These are phyloP conservation scores for Globisporangium yorkense DNA, from an alignment of 352 stramenopile species.

Conservation along the genomic window DNA sequence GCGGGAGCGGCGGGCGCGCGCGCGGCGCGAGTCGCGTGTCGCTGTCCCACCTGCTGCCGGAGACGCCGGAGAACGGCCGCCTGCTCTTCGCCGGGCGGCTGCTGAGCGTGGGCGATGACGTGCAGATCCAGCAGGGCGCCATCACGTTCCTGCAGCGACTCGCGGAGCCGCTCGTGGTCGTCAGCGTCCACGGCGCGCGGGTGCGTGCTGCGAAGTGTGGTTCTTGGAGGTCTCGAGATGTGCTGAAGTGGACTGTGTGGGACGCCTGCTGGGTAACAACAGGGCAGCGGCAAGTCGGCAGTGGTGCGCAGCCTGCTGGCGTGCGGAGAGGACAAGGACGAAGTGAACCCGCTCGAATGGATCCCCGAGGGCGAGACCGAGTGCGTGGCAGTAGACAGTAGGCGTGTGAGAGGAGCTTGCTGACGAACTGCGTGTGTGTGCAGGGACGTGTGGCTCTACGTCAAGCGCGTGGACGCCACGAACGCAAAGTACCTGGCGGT, in stretches of 20 bases:
- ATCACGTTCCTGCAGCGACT: constrained; percentile 72
- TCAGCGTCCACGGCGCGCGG: constrained; percentile 60
- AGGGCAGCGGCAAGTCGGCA: constrained; percentile 50
- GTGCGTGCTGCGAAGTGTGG: constrained; percentile 3
- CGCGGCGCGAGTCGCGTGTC: constrained; percentile 5
- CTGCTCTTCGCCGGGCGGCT: constrained; percentile 64
- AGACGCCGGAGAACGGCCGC: constrained; percentile 16
- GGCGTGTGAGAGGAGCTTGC: background rate
- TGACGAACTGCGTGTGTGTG: background rate
- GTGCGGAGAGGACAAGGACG: constrained; percentile 11
- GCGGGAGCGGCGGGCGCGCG: background rate
- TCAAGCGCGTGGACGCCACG: constrained; percentile 54
- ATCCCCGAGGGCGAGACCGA: constrained; percentile 19
- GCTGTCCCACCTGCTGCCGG: background rate
- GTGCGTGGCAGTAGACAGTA: constrained; percentile 2
- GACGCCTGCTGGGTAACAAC: too few species aligned
- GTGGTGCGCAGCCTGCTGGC: constrained; percentile 36
- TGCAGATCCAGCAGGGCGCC: constrained; percentile 68
- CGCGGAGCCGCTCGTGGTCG: constrained; percentile 53
- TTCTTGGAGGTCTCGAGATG: background rate
- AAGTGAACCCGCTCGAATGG: constrained; percentile 14
- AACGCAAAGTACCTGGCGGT: constrained; percentile 73
- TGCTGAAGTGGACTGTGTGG: background rate
- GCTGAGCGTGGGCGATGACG: constrained; percentile 45
- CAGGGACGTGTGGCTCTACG: constrained; percentile 64